These are phyloP conservation scores for Pachysandra terminalis DNA, from an alignment of 164 flowering plant genomes.

Conservation along the genomic window DNA sequence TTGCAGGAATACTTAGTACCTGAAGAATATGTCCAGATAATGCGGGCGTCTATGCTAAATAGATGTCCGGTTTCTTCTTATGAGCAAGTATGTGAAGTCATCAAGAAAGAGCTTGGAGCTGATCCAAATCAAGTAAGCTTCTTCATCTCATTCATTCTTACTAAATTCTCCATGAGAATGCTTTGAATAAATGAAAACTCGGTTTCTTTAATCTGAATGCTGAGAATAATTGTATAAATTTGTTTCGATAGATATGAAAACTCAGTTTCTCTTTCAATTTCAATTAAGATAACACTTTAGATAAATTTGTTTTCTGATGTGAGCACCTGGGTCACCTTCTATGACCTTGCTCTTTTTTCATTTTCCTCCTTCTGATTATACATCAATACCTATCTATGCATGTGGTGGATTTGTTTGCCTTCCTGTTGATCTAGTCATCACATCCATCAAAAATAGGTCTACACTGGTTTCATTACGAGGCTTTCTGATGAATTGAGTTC, in stretches of 20 bases:
- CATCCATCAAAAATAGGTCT: neutral
- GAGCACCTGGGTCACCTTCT: too few species aligned
- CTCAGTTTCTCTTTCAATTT: too few species aligned
- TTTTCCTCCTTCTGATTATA: too few species aligned
- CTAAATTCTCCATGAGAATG: neutral
- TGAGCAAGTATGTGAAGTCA: slow-evolving; percentile 80
- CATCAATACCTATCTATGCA: too few species aligned
- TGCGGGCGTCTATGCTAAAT: slow-evolving; percentile 93
- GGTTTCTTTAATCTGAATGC: neutral
- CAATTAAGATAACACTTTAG: too few species aligned
- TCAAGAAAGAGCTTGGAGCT: slow-evolving; percentile 88
- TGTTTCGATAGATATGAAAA: too few species aligned
- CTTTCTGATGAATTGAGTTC: slow-evolving; percentile 11
- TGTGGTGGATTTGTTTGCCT: too few species aligned
- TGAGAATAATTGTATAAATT: neutral
- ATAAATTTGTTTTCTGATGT: too few species aligned
- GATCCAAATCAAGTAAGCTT: slow-evolving; percentile 74
- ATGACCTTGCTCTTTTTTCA: too few species aligned
- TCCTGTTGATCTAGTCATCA: too few species aligned
- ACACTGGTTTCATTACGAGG: neutral
- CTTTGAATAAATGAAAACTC: neutral
- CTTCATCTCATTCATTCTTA: neutral
- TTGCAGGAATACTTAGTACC: slow-evolving; percentile 88
- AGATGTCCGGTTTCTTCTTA: slow-evolving; percentile 93
- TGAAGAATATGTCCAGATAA: slow-evolving; percentile 70